phyloP scores from a whole-genome alignment of 441 rosid genomes.

The Mallotus repandus region DNA sequence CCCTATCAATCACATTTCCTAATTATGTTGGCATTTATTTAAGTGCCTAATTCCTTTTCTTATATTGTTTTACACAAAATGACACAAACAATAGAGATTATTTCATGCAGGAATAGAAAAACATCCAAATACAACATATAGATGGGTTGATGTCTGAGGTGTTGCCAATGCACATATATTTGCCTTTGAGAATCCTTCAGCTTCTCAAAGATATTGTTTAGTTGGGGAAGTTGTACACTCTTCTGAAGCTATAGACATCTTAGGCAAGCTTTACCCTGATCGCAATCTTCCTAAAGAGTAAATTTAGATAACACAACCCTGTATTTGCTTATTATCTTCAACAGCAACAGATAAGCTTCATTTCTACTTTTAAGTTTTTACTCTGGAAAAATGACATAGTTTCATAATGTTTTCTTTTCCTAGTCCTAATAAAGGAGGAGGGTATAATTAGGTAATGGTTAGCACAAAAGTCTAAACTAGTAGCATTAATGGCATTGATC shows the following conservation, averaged over 20 bases:
- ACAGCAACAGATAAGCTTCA: not conserved
- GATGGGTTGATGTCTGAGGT: conserved; percentile 18
- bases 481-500: not conserved
- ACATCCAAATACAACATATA: conserved; percentile 9
- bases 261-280: conserved; percentile 26
- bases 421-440: not conserved
- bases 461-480: not conserved
- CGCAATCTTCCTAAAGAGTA: conserved; percentile 26
- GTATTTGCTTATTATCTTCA: not conserved
- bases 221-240: conserved; percentile 21
- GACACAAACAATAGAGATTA: not conserved
- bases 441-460: not conserved
- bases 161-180: conserved; percentile 30
- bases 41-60: not conserved
- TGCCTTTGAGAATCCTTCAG: conserved; percentile 33
- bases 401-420: not conserved
- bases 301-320: not conserved
- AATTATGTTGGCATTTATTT: not conserved
- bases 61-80: not conserved
- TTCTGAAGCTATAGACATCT: conserved; percentile 24
- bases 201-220: conserved; percentile 37
- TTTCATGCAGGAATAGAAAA: conserved; percentile 21
- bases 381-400: not conserved
- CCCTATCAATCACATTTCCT: too few relatives aligned
- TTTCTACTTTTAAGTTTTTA: not conserved